phyloP scores from a whole-genome alignment of 2,329 filamentous ascomycete genomes.

The Rutstroemia sp. region DNA sequence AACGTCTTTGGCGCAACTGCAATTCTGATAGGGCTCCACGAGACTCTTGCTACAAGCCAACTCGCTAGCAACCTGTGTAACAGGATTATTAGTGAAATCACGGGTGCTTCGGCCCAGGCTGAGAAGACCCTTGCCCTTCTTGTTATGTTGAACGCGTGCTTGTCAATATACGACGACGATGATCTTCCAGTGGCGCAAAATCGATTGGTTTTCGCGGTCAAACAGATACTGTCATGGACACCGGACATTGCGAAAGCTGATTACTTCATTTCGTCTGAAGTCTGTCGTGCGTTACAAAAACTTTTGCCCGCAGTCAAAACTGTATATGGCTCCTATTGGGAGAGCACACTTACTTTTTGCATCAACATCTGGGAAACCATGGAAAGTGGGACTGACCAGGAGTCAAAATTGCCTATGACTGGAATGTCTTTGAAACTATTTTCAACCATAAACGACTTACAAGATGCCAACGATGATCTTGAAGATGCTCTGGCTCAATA shows the following conservation, averaged over 20 bases:
- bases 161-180: conserved; percentile 44
- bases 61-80: conserved; percentile 48
- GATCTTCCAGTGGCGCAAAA: conserved; percentile 50
- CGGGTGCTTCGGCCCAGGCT: conserved; percentile 37
- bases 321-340: conserved; percentile 87
- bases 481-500: conserved; percentile 62
- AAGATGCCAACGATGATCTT: conserved; percentile 80
- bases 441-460: conserved; percentile 51
- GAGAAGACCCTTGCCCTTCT: conserved; percentile 42
- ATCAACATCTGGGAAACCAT: conserved; percentile 48
- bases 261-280: conserved; percentile 39
- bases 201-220: conserved; percentile 62
- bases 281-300: conserved; percentile 48
- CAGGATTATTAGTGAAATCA: conserved; percentile 52
- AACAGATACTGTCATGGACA: conserved; percentile 68
- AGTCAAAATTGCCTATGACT: conserved; percentile 52
- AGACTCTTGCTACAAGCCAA: conserved; percentile 39
- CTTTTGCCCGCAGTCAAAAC: conserved; percentile 70
- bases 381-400: conserved; percentile 32
- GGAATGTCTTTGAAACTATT: conserved; percentile 69
- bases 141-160: conserved; percentile 46
- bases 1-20: conserved; percentile 44
- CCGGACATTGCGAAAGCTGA: conserved; percentile 41
- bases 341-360: conserved; percentile 52
- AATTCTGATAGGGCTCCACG: conserved; percentile 44